Evolutionary conservation across 176 grass and related monocot genomes (phyloP).

Genomic region (Raddia guianensis): DNA sequence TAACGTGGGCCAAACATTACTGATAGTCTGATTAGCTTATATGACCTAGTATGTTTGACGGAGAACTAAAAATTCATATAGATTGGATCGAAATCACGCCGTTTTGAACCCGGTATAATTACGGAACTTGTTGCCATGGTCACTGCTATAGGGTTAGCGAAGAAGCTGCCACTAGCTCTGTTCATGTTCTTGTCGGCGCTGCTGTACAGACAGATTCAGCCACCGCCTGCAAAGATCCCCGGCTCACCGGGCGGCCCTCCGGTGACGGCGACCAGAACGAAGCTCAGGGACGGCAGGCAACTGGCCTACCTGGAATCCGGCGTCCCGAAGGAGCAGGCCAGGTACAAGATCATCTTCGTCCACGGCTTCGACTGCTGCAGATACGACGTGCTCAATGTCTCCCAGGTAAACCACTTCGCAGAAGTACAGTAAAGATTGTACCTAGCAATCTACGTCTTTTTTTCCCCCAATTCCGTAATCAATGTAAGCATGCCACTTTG

Average conservation of each 20-base stretch:
- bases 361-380: constrained; percentile 83
- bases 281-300: constrained; percentile 80
- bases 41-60: not conserved
- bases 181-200: constrained; percentile 43
- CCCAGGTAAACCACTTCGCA: not conserved
- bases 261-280: constrained; percentile 54
- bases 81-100: not conserved
- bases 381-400: constrained; percentile 44
- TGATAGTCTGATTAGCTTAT: too few species aligned
- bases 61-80: not conserved
- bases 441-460: not conserved
- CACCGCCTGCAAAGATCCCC: constrained; percentile 43
- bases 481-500: not conserved
- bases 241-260: constrained; percentile 49
- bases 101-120: not conserved
- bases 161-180: constrained; percentile 29
- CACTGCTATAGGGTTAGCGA: not conserved
- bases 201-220: constrained; percentile 56
- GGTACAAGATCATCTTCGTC: constrained; percentile 76
- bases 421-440: not conserved
- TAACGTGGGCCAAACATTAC: too few species aligned
- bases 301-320: constrained; percentile 76
- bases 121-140: not conserved
- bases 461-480: not conserved
- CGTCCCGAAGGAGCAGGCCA: constrained; percentile 66